Evolutionary conservation across 139 green algal species (phyloP), one percentile per base, ranked within the genome.

Genomic region (Spirogloea muscicola): DNA sequence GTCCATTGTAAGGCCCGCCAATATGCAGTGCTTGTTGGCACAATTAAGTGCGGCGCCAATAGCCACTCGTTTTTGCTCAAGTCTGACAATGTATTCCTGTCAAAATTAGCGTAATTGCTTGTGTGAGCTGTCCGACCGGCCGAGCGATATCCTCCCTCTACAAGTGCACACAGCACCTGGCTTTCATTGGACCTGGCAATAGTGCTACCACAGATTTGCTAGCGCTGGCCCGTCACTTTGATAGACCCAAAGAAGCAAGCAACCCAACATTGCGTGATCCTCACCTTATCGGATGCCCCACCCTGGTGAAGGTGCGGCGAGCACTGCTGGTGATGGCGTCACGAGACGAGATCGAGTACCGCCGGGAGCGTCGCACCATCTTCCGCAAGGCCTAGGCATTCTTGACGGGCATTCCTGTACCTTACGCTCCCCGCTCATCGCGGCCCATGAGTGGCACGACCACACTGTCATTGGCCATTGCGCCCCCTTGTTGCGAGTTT

Each of bases 261-360:
- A 41, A 55, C 29, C 57, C 27, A 18, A 36, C 57, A 18, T 65
- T 18, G 13, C 21, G 21, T 21, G 46, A 21, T 31, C 21, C 21
- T 21, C 21, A 21, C 46, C 46, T 31, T 55, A 55, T 21, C 21
- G 46, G 21, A 21, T 21, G 46, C 46, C 21, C 21, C 46, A 21
- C 21, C 21, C 46, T 55, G 46, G 21, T 55, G 46, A 21, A 72
- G 31, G 72, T 82, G 58, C 52, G 57, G 52, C 49, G 74, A 13
- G 76, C 74, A 6, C 34, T 86, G 3, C 43, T 86, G 25, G 27
- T 73, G 49, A 86, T 86, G 81, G 64, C 44, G 55, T 41, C 77
- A 40, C 52, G 74, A 2, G 74, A 60, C 1, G 80, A 85, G 39
- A 37, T 85, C 49, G 49, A 80, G 57, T 72, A 80, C 44, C 66